Conservation (phyloP, 2,329 filamentous ascomycete genomes). For the Geosmithia flava region DNA sequence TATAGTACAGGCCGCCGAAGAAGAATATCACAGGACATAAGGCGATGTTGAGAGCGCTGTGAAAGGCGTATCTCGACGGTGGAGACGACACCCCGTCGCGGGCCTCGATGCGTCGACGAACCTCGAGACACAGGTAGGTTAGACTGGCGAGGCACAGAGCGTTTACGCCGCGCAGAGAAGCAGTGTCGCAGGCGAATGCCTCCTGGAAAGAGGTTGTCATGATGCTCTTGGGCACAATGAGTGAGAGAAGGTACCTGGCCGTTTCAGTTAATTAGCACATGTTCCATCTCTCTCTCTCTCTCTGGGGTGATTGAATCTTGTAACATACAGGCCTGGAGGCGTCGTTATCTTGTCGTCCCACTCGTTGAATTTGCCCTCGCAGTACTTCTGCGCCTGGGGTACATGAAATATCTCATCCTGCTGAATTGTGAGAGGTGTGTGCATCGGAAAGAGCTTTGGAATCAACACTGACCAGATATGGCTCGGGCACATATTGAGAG, state of each 20-base stretch:
- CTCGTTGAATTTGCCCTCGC: slow-evolving; percentile 54
- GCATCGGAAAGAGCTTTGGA: not conserved
- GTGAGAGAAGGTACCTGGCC: slow-evolving; percentile 32
- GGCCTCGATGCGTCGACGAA: slow-evolving; percentile 39
- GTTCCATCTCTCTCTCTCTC: too few species aligned
- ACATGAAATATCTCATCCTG: slow-evolving; percentile 85
- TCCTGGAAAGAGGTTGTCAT: slow-evolving; percentile 1
- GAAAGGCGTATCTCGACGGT: slow-evolving; percentile 30
- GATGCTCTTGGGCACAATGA: slow-evolving; percentile 9
- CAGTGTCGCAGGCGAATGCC: slow-evolving; percentile 12
- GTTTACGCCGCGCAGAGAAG: slow-evolving; percentile 35
- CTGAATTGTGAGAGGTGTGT: not conserved
- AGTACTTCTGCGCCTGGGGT: slow-evolving; percentile 83
- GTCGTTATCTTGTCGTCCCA: slow-evolving; percentile 99
- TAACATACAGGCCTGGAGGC: slow-evolving; percentile 68
- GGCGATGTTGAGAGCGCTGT: slow-evolving; percentile 65
- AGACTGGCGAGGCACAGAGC: slow-evolving; percentile 24
- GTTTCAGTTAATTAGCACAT: not conserved
- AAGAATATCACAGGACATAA: slow-evolving; percentile 90
- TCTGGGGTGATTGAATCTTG: not conserved
- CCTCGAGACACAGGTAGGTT: slow-evolving; percentile 31
- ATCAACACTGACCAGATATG: slow-evolving; percentile 34
- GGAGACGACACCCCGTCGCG: slow-evolving; percentile 16
- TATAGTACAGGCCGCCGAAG: slow-evolving; percentile 92
- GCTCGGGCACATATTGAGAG: slow-evolving; percentile 28